These are phyloP conservation scores for Melanomma pulvis-pyrius DNA, from an alignment of 495 filamentous ascomycete species.

Conservation along the genomic window DNA sequence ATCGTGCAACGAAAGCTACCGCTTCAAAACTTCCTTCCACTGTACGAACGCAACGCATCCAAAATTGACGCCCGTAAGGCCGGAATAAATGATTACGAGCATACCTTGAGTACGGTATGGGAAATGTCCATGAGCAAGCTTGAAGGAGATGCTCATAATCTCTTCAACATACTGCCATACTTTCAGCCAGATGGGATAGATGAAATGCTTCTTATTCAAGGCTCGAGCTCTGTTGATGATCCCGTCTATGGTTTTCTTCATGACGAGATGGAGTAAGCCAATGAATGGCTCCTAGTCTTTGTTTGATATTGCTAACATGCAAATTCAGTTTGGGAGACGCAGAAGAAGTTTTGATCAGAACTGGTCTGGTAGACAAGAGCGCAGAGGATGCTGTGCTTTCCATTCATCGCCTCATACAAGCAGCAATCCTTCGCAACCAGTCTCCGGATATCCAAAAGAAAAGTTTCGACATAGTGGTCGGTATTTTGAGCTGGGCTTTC, in stretches of 20 bases:
- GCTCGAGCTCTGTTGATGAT: conserved; percentile 3
- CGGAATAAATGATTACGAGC: conserved; percentile 31
- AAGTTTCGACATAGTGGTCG: conserved; percentile 27
- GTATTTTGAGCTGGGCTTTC: conserved; percentile 35
- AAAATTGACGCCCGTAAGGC: conserved; percentile 39
- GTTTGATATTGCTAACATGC: conserved; percentile 6
- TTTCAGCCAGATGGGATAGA: conserved; percentile 41
- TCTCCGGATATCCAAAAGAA: neutral
- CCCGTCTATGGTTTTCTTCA: conserved; percentile 7
- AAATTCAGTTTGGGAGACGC: conserved; percentile 32
- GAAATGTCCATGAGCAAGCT: conserved; percentile 26
- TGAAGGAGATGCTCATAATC: conserved; percentile 17
- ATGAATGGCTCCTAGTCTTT: neutral
- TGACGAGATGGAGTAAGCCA: conserved; percentile 24
- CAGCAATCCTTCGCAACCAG: conserved; percentile 10
- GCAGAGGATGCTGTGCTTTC: conserved; percentile 11
- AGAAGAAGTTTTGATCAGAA: conserved; percentile 29
- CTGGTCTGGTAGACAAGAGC: conserved; percentile 32
- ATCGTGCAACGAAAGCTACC: conserved; percentile 31
- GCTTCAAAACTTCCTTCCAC: conserved; percentile 36
- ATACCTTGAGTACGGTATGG: conserved; percentile 42
- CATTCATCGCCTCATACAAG: conserved; percentile 22
- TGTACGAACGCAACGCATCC: conserved; percentile 40
- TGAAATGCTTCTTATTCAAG: conserved; percentile 33
- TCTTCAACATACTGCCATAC: conserved; percentile 38